A percentile compares a stretch with the other conserved stretches of the same genome.
Conservation (phyloP, 257 asterid species). For the Marsdenia floribunda region DNA sequence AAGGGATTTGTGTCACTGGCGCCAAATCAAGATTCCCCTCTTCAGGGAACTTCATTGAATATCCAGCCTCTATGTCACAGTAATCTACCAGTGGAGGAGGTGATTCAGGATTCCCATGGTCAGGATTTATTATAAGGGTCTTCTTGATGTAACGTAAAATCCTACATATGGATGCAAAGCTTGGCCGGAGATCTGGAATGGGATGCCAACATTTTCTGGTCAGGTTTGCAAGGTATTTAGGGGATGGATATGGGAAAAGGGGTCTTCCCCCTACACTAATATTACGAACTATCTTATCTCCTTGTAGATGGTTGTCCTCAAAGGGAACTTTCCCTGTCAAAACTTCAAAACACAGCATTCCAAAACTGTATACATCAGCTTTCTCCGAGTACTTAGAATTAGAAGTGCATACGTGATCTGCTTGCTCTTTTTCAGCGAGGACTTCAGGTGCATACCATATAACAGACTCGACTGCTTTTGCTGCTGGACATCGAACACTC, state of each 20-base stretch:
- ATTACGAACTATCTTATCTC: conserved; percentile 66
- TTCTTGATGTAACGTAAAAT: conserved; percentile 71
- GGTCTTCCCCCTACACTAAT: conserved; percentile 84
- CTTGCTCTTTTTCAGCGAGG: conserved; percentile 52
- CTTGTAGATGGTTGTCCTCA: conserved; percentile 68
- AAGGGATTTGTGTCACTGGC: conserved; percentile 63
- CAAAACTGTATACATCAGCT: conserved; percentile 82
- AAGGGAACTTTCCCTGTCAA: conserved; percentile 76
- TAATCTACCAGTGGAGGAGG: conserved; percentile 83
- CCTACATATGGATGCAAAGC: conserved; percentile 69
- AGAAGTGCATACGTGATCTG: conserved; percentile 20
- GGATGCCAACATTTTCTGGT: conserved; percentile 86
- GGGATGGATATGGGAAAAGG: conserved; percentile 70
- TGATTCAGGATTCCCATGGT: conserved; percentile 72
- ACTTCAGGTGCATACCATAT: conserved; percentile 89
- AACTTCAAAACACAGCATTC: conserved; percentile 81
- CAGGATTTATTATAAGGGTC: conserved; percentile 59
- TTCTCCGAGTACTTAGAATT: conserved; percentile 44
- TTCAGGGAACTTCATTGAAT: conserved; percentile 36
- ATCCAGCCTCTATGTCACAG: conserved; percentile 61
- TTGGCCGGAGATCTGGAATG: conserved; percentile 53
- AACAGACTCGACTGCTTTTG: conserved; percentile 33
- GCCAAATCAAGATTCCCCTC: conserved; percentile 29
- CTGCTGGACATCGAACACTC: conserved; percentile 27
- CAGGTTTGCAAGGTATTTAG: conserved; percentile 62